Conservation (phyloP, 2,329 filamentous ascomycete genomes). For the Chrysosporium keratinophilum region DNA sequence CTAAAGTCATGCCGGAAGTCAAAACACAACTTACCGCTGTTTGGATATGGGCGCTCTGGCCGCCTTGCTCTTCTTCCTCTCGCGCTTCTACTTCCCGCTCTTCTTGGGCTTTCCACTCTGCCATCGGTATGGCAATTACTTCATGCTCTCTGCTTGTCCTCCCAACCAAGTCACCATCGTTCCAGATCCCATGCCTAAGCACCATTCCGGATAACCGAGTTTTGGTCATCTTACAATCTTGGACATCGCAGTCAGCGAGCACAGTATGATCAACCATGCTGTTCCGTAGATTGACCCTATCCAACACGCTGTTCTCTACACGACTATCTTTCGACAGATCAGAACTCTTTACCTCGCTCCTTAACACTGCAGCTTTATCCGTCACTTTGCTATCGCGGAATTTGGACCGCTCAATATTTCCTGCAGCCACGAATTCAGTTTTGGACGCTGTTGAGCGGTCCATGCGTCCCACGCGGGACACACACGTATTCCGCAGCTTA, state of each 20-base stretch:
- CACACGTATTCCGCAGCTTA: slow-evolving; percentile 5
- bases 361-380: not conserved
- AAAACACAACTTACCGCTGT: not conserved
- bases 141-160: slow-evolving; percentile 12
- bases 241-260: slow-evolving; percentile 17
- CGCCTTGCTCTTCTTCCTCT: not conserved
- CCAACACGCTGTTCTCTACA: slow-evolving; percentile 12
- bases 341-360: slow-evolving; percentile 3
- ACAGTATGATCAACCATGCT: slow-evolving; percentile 13
- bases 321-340: slow-evolving; percentile 5
- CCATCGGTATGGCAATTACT: not conserved
- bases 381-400: slow-evolving; percentile 12
- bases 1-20: not conserved
- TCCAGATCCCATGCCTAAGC: slow-evolving; percentile 18
- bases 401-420: slow-evolving; percentile 10
- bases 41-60: not conserved
- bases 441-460: slow-evolving; percentile 5
- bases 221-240: slow-evolving; percentile 14
- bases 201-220: slow-evolving; percentile 17
- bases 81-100: not conserved
- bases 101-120: not conserved
- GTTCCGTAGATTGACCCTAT: slow-evolving; percentile 10
- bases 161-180: slow-evolving; percentile 16
- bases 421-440: slow-evolving; percentile 8
- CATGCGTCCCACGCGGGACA: slow-evolving; percentile 6